Evolutionary conservation across 768 basidiomycete species (phyloP).

Genomic region (Obba rivulosa): DNA sequence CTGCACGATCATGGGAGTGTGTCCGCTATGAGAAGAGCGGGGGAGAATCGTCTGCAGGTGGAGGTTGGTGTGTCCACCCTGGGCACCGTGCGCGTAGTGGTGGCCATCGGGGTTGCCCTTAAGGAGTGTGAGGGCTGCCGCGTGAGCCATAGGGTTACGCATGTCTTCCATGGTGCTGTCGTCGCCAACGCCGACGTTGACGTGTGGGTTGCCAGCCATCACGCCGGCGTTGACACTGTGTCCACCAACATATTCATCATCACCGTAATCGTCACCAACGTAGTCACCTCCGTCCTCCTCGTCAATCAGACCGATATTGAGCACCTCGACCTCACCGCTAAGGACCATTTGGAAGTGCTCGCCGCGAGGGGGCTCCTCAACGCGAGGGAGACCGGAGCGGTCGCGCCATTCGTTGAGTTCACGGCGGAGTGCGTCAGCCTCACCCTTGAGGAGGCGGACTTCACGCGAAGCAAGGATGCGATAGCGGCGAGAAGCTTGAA

Average conservation of each 20-base stretch:
- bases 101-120: conserved; percentile 31
- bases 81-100: conserved; percentile 32
- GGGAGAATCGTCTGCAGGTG: conserved; percentile 31
- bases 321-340: conserved; percentile 64
- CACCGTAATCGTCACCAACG: conserved; percentile 35
- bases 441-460: conserved; percentile 70
- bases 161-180: conserved; percentile 19
- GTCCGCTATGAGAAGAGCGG: conserved; percentile 15
- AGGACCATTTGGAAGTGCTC: conserved; percentile 71
- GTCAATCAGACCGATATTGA: conserved; percentile 39
- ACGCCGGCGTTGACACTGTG: conserved; percentile 18
- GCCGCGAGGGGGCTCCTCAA: conserved; percentile 68
- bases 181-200: conserved; percentile 17
- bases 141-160: conserved; percentile 23
- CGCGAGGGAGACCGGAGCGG: conserved; percentile 61
- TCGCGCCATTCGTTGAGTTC: conserved; percentile 95
- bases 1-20: conserved; percentile 42
- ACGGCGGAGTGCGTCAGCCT: conserved; percentile 80
- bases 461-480: conserved; percentile 78
- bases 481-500: conserved; percentile 78
- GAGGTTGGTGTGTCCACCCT: conserved; percentile 11
- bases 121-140: conserved; percentile 30
- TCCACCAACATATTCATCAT: conserved; percentile 31
- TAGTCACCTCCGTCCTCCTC: conserved; percentile 56
- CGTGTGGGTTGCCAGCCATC: conserved; percentile 13